phyloP scores from a whole-genome alignment of 2,329 filamentous ascomycete genomes.

The Trichoderma lentiforme region DNA sequence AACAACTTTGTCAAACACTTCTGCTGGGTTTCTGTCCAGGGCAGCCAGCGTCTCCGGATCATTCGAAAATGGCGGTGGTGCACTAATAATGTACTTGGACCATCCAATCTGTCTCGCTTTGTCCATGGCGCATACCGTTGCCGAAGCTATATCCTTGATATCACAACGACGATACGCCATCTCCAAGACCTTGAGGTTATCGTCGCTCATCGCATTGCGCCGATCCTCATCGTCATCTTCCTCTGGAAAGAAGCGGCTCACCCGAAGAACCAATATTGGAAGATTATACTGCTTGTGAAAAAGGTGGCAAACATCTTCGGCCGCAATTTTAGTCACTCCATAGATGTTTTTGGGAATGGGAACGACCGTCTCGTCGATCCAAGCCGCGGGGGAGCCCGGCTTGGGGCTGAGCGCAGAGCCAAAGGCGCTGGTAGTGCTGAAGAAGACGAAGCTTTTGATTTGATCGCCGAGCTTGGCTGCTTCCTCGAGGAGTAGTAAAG shows the following conservation, averaged over 20 bases:
- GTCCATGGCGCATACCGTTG: slow-evolving; percentile 38
- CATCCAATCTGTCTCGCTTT: slow-evolving; percentile 33
- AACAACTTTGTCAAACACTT: slow-evolving; percentile 29
- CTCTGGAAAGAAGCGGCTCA: slow-evolving; percentile 48
- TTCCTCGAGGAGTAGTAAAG: slow-evolving; percentile 41
- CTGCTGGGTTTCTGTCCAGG: slow-evolving; percentile 33
- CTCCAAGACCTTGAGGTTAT: slow-evolving; percentile 49
- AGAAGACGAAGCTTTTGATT: slow-evolving; percentile 42
- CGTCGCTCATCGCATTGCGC: slow-evolving; percentile 34
- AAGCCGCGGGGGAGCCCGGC: slow-evolving; percentile 37
- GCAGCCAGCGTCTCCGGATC: slow-evolving; percentile 30
- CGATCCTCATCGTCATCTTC: slow-evolving; percentile 44
- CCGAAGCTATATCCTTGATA: slow-evolving; percentile 42
- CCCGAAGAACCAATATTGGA: slow-evolving; percentile 44
- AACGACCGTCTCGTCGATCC: slow-evolving; percentile 42
- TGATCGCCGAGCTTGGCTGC: slow-evolving; percentile 27
- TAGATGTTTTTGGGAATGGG: slow-evolving; percentile 48
- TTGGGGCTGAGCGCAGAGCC: slow-evolving; percentile 39
- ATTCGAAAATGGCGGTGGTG: slow-evolving; percentile 39
- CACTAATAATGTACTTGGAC: slow-evolving; percentile 43
- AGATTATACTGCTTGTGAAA: slow-evolving; percentile 38
- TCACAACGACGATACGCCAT: slow-evolving; percentile 45
- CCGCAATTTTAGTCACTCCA: slow-evolving; percentile 46
- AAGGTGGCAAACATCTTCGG: slow-evolving; percentile 46
- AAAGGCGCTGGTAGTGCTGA: slow-evolving; percentile 47